Evolutionary conservation across 139 green algal species (phyloP), one percentile per base, ranked within the genome.

Genomic region (Picochlorum sp.): DNA sequence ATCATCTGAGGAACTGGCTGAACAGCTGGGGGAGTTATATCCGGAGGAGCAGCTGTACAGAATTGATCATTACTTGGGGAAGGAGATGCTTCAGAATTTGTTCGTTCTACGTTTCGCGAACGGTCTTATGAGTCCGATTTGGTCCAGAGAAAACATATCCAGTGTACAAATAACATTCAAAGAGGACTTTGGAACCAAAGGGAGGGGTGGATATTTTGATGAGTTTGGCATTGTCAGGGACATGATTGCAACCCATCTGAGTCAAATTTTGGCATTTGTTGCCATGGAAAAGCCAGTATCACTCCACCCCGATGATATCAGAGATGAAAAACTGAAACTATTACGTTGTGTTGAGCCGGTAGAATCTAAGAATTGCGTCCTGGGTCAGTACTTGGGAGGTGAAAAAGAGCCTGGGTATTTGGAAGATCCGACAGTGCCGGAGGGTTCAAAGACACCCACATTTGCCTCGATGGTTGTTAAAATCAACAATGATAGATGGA

Each of bases 41-140:
- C 71, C 77, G 0, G 92, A 98, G 75, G 72, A 86, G 16, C 67
- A 91, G 63, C 60, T 98, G 20, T 99, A 96, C 74, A 75, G 87
- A 35, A 98, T 98, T 28, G 92, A 97, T 70, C 90, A 98, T 80
- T 98, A 97, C 73, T 81, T 98, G 52, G 91, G 88, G 39, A 97
- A 99, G 74, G 93, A 98, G 78, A 68, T 99, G 57, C 81, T 78
- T 35, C 84, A 98, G 74, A 97, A 96, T 81, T 70, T 99, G 74
- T 78, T 95, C 26, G 78, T 97, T n/a, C 78, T 98, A 70, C 79
- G 93, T 4, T 98, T 97, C 63, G 83, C 84, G 50, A 99, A 99
- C 74, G 61, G 58, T 20, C 85, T 99, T 44, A 80, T 98, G 49
- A 43, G 63, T 10, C 76, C 85, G 2, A 41, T 82, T 3, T 94